A percentile compares a stretch with the other conserved stretches of the same genome.
Evolutionary conservation across 169 alveolate genomes (phyloP).

Genomic region (Blepharisma undulans): DNA sequence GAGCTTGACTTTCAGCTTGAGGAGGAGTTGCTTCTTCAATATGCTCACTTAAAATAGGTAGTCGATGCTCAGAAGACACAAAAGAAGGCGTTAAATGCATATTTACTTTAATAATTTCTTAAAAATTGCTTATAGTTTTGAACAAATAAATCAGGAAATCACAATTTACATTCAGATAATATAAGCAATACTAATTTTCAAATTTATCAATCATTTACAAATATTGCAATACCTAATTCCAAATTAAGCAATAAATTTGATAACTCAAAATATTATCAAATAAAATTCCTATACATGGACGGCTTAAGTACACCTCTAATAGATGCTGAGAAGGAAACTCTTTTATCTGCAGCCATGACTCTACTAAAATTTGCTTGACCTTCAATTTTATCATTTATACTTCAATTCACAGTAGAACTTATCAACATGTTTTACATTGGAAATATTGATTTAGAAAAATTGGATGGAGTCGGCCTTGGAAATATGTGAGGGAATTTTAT

Average conservation of each 20-base stretch:
- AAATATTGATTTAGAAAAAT: slow-evolving; percentile 31
- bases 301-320: background rate
- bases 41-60: background rate
- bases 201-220: background rate
- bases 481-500: slow-evolving; percentile 44
- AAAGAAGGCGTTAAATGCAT: background rate
- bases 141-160: no score
- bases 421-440: slow-evolving; percentile 6
- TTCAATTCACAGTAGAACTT: background rate
- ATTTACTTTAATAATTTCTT: background rate
- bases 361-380: background rate
- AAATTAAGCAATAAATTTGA: background rate
- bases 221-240: no score
- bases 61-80: background rate
- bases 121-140: background rate
- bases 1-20: background rate
- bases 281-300: background rate
- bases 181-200: no score
- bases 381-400: background rate
- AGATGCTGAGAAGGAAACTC: background rate
- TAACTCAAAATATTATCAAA: background rate
- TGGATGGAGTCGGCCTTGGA: slow-evolving; percentile 65
- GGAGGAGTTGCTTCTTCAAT: background rate
- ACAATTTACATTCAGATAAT: no score
- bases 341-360: background rate